Evolutionary conservation across 805 yeast genomes (phyloP), one percentile per base, ranked within the genome.

Genomic region (Myxozyma udenii): DNA sequence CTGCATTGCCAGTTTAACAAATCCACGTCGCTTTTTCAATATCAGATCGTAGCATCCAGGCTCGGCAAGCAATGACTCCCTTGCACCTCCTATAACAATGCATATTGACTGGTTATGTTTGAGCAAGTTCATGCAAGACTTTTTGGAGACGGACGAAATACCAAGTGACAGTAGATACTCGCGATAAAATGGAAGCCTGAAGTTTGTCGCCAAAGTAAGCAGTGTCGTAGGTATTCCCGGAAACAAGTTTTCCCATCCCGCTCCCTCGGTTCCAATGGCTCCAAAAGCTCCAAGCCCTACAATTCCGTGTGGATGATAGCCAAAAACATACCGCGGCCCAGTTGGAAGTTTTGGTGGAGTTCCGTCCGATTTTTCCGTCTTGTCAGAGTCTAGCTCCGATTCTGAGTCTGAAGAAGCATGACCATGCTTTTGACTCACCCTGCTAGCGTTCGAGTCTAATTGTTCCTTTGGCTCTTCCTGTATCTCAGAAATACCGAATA

Each of bases 231-330:
- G 80, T n/a, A 93, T 80, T 0, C 96, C 96, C 0, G 98, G 96
- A 58, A 91, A 87, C 11, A 79, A 58, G 19, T 76, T 68, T 19
- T 79, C 72, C 76, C 85, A 84, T 22, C 78, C 75, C 3, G 88
- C 82, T 21, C 95, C 91, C 54, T 90, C 89, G 3, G 95, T 86
- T 0, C 84, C 88, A 56, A 90, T 72, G 0, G 84, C 82, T 1
- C 95, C 95, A 66, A 90, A 82, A 0, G 84, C 90, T 2, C 97
- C 96, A 78, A 90, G 76, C 1, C 95, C 86, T 11, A 90, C 89
- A 14, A 91, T 90, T 0, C 98, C 98, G 67, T 93, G 98, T 0
- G 98, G 98, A 68, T 90, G 97, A 64, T 87, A 84, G 0, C 96
- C 95, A 69, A 91, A 91, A 1, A 91, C 79, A 67, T 93, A 91